These are phyloP conservation scores for Trichoderma sp. DNA, from an alignment of 2,329 filamentous ascomycete genomes.

Conservation along the genomic window DNA sequence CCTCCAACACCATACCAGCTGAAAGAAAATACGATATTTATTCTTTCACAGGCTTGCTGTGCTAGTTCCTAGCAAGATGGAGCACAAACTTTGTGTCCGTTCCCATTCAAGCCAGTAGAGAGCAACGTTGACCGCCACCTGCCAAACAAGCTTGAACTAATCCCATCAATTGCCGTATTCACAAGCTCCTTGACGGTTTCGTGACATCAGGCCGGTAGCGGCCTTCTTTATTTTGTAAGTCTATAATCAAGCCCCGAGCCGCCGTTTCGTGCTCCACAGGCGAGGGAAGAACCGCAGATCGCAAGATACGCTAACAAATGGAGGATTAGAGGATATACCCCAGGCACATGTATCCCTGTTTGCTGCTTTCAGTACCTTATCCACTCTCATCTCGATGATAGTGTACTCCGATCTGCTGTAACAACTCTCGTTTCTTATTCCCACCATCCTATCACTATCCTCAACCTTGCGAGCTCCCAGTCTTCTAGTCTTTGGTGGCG, in stretches of 20 bases:
- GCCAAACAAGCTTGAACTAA: conserved; percentile 2
- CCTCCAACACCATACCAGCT: background rate
- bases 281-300: background rate
- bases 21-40: background rate
- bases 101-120: background rate
- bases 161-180: background rate
- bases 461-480: background rate
- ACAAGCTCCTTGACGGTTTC: conserved; percentile 16
- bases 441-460: background rate
- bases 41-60: background rate
- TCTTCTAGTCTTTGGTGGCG: background rate
- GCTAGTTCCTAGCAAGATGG: conserved; percentile 13
- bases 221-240: background rate
- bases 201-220: conserved; percentile 22
- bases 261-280: background rate
- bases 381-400: background rate
- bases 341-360: conserved; percentile 5
- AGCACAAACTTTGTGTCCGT: conserved; percentile 15
- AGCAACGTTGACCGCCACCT: background rate
- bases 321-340: background rate
- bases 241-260: background rate
- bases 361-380: conserved; percentile 10
- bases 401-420: background rate
- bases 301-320: background rate
- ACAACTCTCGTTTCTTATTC: background rate